Percentiles rank a stretch among this genome's conserved stretches.
Evolutionary conservation across 331 rosid species (phyloP).

Genomic region (Malus hybrid): DNA sequence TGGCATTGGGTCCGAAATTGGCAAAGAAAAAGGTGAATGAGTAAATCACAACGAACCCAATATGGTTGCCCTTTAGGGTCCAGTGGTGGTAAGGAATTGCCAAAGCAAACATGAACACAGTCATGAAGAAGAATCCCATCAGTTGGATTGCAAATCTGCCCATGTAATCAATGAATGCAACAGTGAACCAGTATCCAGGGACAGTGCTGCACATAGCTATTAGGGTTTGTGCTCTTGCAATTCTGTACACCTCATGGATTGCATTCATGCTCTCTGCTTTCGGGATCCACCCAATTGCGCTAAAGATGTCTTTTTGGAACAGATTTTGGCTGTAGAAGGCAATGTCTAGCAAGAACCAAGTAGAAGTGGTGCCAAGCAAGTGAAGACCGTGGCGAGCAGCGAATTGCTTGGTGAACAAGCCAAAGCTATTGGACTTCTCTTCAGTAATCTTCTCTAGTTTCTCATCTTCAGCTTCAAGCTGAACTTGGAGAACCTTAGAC

Average conservation of each 20-base stretch:
- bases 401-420: constrained; percentile 56
- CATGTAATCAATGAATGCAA: constrained; percentile 45
- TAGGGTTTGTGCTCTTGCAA: constrained; percentile 77
- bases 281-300: constrained; percentile 78
- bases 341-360: constrained; percentile 58
- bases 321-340: constrained; percentile 50
- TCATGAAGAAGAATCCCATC: constrained; percentile 94
- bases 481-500: constrained; percentile 72
- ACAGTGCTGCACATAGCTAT: constrained; percentile 82
- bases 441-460: constrained; percentile 9
- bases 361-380: constrained; percentile 60
- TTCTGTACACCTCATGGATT: constrained; percentile 53
- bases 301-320: constrained; percentile 83
- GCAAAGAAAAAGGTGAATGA: constrained; percentile 78
- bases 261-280: constrained; percentile 55
- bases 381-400: constrained; percentile 64
- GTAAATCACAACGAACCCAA: constrained; percentile 66
- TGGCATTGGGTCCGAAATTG: constrained; percentile 87
- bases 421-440: constrained; percentile 23
- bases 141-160: constrained; percentile 78
- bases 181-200: constrained; percentile 93
- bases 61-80: constrained; percentile 17
- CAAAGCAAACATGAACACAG: constrained; percentile 80
- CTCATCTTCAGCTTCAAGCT: constrained; percentile 45
- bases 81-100: constrained; percentile 54